phyloP scores from a whole-genome alignment of 768 basidiomycete genomes.

The Lactarius tabidus region DNA sequence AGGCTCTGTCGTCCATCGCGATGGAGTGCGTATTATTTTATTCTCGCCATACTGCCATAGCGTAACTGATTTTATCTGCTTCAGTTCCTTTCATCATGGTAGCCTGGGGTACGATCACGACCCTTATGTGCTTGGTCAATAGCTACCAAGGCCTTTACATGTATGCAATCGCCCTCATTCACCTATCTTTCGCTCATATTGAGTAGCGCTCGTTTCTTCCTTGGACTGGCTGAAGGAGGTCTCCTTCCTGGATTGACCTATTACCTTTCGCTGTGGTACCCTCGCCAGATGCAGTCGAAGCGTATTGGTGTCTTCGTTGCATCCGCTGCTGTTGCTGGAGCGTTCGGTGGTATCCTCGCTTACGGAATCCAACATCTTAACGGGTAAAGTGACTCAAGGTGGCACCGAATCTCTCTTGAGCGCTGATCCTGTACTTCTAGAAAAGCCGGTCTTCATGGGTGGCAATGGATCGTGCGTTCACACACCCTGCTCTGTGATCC shows the following conservation, averaged over 20 bases:
- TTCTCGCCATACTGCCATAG: background rate
- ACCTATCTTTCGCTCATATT: background rate
- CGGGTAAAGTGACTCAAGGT: conserved; percentile 30
- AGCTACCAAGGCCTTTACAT: conserved; percentile 31
- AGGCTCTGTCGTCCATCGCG: conserved; percentile 36
- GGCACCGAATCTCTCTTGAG: background rate
- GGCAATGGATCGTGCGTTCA: conserved; percentile 48
- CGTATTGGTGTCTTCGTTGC: conserved; percentile 63
- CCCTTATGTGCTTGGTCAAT: conserved; percentile 38
- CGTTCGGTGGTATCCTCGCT: conserved; percentile 48
- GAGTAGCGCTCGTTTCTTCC: conserved; percentile 38
- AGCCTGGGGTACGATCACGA: conserved; percentile 39
- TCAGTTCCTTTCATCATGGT: conserved; percentile 40
- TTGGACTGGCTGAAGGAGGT: conserved; percentile 48
- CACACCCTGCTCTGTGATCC: background rate
- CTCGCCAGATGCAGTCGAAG: conserved; percentile 50
- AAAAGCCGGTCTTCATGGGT: conserved; percentile 34
- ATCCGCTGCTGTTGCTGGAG: conserved; percentile 51
- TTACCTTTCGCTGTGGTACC: conserved; percentile 57
- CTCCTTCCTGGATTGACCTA: conserved; percentile 39
- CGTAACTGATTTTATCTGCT: conserved; percentile 14
- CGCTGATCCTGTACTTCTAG: conserved; percentile 19
- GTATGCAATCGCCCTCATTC: conserved; percentile 30
- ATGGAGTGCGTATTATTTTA: conserved; percentile 32
- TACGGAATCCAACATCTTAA: conserved; percentile 46